Evolutionary conservation across 768 basidiomycete species (phyloP), one percentile per base, ranked within the genome.

Genomic region (Stropharia rugosoannulata): DNA sequence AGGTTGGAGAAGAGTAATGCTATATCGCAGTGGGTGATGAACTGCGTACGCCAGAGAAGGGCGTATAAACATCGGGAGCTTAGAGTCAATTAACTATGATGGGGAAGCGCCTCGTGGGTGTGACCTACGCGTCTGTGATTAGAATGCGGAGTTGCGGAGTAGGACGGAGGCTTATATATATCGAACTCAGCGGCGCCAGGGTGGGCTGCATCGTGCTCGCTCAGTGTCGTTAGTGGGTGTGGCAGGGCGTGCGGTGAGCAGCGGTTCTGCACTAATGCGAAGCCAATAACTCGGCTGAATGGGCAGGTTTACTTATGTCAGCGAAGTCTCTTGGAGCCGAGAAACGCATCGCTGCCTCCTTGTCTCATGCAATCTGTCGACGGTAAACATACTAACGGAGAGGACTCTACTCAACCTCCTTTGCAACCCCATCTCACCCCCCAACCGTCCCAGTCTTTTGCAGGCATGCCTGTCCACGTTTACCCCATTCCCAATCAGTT

Each of bases 401-500:
- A 68, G 63, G 67, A 65, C 64, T 63, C 67, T 41, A 74, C 70
- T 51, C 70, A 75, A 66, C 64, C 68, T 40, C 70, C 67, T 51
- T 60, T 70, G 72, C 65, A 66, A 73, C 57, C 68, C 58, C 68
- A 63, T 63, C 57, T 62, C 29, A 7, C 29, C 29, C 29, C 29
- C 29, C 29, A 32, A 59, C 62, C 68, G 66, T 62, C 69, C 62
- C 65, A 77, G 80, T 59, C 81, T 80, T 65, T 76, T 80, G 76
- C 78, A 19, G 72, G 74, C 62, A 74, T 83, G 70, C 82, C 79
- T 37, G 81, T 85, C 79, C 86, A 86, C 68, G 85, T 89, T 78
- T 89, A 86, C 70, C 83, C 85, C 47, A 84, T 86, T 73, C 74
- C 83, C 51, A 74, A 79, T 38, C 76, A 77, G 59, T 66, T 71